These are phyloP conservation scores for Talaromyces pinophilus DNA, from an alignment of 2,329 filamentous ascomycete genomes.

Conservation along the genomic window DNA sequence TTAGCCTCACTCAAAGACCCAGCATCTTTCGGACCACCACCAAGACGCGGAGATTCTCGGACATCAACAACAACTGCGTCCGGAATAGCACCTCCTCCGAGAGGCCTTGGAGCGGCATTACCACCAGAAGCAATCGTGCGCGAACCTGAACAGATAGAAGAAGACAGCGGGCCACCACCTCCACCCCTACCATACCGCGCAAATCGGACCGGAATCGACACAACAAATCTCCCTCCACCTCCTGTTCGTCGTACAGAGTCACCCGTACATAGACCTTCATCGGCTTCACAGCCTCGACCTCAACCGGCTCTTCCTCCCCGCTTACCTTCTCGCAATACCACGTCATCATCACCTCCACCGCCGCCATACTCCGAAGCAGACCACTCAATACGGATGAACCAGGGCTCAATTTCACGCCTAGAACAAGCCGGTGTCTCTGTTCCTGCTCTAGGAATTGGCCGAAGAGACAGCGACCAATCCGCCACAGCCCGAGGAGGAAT, in stretches of 20 bases:
- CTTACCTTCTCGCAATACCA: slow-evolving; percentile 68
- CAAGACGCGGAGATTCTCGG: slow-evolving; percentile 56
- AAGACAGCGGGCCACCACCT: slow-evolving; percentile 43
- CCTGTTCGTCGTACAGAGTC: slow-evolving; percentile 55
- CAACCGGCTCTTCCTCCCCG: slow-evolving; percentile 60
- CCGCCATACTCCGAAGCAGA: slow-evolving; percentile 50
- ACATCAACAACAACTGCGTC: not conserved
- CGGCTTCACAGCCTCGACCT: slow-evolving; percentile 50
- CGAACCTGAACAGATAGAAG: slow-evolving; percentile 34
- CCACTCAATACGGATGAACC: slow-evolving; percentile 50
- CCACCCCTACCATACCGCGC: slow-evolving; percentile 67
- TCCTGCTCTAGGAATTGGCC: slow-evolving; percentile 72
- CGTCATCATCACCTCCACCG: slow-evolving; percentile 49
- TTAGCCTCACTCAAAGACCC: slow-evolving; percentile 74
- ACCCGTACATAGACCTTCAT: slow-evolving; percentile 30
- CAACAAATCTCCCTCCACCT: slow-evolving; percentile 69
- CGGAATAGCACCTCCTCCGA: slow-evolving; percentile 35
- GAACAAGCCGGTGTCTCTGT: slow-evolving; percentile 75
- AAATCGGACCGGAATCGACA: slow-evolving; percentile 71
- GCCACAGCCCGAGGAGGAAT: slow-evolving; percentile 33
- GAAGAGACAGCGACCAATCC: slow-evolving; percentile 33
- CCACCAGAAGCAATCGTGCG: slow-evolving; percentile 40
- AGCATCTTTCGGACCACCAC: slow-evolving; percentile 75
- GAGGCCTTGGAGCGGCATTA: slow-evolving; percentile 48
- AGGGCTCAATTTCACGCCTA: slow-evolving; percentile 65